phyloP scores from a whole-genome alignment of 2,329 filamentous ascomycete species.

The Aspergillus ibericus region DNA sequence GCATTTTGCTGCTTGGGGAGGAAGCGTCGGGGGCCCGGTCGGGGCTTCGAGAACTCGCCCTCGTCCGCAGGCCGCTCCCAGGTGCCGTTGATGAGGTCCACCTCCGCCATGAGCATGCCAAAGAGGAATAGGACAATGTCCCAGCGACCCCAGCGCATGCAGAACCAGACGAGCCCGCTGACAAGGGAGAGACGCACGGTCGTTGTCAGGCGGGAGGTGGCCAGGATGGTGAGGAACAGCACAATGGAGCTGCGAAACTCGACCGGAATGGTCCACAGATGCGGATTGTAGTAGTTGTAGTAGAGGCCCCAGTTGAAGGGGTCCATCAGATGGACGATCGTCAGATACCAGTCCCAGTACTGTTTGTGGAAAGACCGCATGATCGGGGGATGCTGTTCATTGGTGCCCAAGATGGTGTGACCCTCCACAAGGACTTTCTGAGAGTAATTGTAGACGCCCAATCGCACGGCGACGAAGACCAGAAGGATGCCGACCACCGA shows the following conservation, averaged over 20 bases:
- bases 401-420: slow-evolving; percentile 40
- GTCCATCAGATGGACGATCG: slow-evolving; percentile 36
- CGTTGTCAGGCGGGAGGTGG: slow-evolving; percentile 38
- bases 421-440: slow-evolving; percentile 36
- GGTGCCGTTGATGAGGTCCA: slow-evolving; percentile 42
- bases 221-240: slow-evolving; percentile 44
- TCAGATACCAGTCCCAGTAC: slow-evolving; percentile 38
- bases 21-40: slow-evolving; percentile 17
- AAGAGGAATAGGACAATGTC: slow-evolving; percentile 45
- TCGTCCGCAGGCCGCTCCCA: slow-evolving; percentile 32
- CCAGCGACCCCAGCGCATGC: slow-evolving; percentile 45
- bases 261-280: slow-evolving; percentile 50
- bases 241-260: slow-evolving; percentile 48
- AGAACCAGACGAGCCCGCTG: slow-evolving; percentile 38
- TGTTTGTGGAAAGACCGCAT: slow-evolving; percentile 34
- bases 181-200: slow-evolving; percentile 37
- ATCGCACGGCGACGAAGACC: slow-evolving; percentile 43
- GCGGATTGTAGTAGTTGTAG: slow-evolving; percentile 48
- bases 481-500: slow-evolving; percentile 42
- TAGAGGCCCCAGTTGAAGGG: slow-evolving; percentile 41
- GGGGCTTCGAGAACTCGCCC: slow-evolving; percentile 22
- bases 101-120: slow-evolving; percentile 46
- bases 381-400: slow-evolving; percentile 46
- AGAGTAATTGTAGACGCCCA: slow-evolving; percentile 44
- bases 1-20: slow-evolving; percentile 9